Base-by-base conservation (phyloP, 192 early-diverging fungal genomes). In the Entomortierella chlamydospora region DNA sequence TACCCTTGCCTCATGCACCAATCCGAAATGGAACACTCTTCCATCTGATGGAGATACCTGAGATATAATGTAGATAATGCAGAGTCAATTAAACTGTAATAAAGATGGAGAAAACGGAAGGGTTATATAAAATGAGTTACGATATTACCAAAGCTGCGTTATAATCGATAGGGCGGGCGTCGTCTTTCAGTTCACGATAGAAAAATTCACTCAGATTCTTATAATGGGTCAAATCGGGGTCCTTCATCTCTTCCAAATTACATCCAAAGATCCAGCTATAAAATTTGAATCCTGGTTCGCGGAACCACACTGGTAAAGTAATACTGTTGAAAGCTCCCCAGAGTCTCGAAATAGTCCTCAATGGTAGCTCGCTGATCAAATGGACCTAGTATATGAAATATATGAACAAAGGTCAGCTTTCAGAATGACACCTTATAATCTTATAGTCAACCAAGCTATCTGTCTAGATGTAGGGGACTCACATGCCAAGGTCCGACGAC, bases 241-340 rank as follows among this genome's bases (percentile, higher is more conserved):
- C 92, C 51, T 90, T 91, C 93, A 98, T 97, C 82, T 99, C 98
- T 25, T 93, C 94, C 41, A 99, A 80, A 63, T 96, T 93, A 83
- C 96, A 98, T 54, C 90, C 91, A 82, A 97, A 99, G 18, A 93
- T 73, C 81, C 87, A 90, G 22, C 93, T 90, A 65, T 99, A 99
- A 2, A 92, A 39, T 43, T 81, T 83, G 72, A 95, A 95, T 58
- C 95, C 76, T 6, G 94, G 90, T 4, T 63, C 79, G 39, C 98
- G 92, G 54, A 98, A 84, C 64, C 81, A 80, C 12, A 83, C 64
- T 0, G 98, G 98, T 25, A 99, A 90, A 23, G 91, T 94, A 49
- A 87, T 85, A 23, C 86, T 88, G 78, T 97, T 98, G 78, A 98
- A 87, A 51, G 89, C 88, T 2, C 98, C 98, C 91, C 96, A 98